Base-by-base conservation (phyloP, 768 basidiomycete genomes). In the Lactarius tabidus region DNA sequence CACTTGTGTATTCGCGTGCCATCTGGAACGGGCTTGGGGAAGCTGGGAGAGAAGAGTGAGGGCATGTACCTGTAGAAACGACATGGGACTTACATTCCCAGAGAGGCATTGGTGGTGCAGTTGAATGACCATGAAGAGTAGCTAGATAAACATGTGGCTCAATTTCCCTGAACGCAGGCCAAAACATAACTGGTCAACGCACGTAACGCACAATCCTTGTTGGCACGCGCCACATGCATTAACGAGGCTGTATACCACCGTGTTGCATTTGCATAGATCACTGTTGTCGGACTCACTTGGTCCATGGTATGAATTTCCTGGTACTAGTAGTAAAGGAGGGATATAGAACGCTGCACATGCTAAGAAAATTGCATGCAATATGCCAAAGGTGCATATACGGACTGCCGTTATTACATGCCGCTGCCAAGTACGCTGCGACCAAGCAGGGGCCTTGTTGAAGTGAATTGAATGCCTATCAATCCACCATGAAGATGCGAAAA, bases 1-100 rank as follows among this genome's bases (percentile, higher is more conserved):
- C 80, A 85, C 52, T 77, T 72, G 8, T 83, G 84, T 8, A 85
- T 78, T 15, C 67, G 70, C 3, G 78, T 79, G n/a, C 66, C 74
- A 14, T 70, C 20, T 17, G 84, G 84, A 53, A 85, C 79, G 12
- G 59, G 28, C 15, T 62, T 4, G 1, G 68, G 57, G 60, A 60
- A 64, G 29, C 64, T 68, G 35, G 23, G 8, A n/a, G 10, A n/a
- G 33, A 18, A 20, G 14, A 18, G 23, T 56, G 29, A 64, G 59
- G 17, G 29, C 35, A 39, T 8, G 28, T 23, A 33, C 23, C 28
- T 20, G 26, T 31, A 26, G 6, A 38, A 23, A 51, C n/a, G 14
- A 31, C 35, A 12, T n/a, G 51, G 28, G 17, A 66, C 59, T 57
- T 43, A 69, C 68, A 31, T 66, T 66, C 65, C 48, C 28, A 38